phyloP scores from a whole-genome alignment of 371 early-diverging fungal species.

The Agmasoma carcini region DNA sequence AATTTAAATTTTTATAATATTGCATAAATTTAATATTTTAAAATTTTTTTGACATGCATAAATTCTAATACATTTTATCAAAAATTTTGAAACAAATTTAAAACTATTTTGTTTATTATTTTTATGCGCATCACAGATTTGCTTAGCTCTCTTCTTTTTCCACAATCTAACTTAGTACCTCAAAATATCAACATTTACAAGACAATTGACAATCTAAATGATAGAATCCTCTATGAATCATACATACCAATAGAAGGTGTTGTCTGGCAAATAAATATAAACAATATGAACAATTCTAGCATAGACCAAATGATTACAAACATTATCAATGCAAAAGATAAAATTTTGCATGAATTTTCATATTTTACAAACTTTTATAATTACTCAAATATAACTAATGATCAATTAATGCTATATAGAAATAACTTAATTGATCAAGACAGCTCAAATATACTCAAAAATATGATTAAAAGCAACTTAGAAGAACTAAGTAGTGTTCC shows the following conservation, averaged over 20 bases:
- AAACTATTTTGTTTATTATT: too few species aligned
- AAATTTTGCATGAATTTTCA: not conserved
- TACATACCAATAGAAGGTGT: slow-evolving; percentile 11
- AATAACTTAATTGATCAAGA: slow-evolving; percentile 4
- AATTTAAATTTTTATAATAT: too few species aligned
- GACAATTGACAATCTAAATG: too few species aligned
- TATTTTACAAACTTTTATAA: not conserved
- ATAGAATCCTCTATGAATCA: slow-evolving; percentile 5
- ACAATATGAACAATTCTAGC: not conserved
- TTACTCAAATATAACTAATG: not conserved
- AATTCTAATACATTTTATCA: too few species aligned
- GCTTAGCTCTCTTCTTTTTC: too few species aligned
- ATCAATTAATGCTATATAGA: not conserved
- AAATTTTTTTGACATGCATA: too few species aligned
- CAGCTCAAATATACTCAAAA: not conserved
- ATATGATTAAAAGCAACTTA: slow-evolving; percentile 1
- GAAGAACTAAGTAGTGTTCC: not conserved
- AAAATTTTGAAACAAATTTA: too few species aligned
- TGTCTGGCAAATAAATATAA: slow-evolving; percentile 2
- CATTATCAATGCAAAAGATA: slow-evolving; percentile 12
- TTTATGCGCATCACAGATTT: too few species aligned
- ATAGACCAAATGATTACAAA: not conserved
- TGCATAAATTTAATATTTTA: too few species aligned
- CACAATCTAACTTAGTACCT: too few species aligned
- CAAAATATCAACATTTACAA: too few species aligned